Percentiles rank a stretch among this genome's conserved stretches.
Evolutionary conservation across 2,329 filamentous ascomycete species (phyloP).

Genomic region (Pseudocercospora pini-densiflorae): DNA sequence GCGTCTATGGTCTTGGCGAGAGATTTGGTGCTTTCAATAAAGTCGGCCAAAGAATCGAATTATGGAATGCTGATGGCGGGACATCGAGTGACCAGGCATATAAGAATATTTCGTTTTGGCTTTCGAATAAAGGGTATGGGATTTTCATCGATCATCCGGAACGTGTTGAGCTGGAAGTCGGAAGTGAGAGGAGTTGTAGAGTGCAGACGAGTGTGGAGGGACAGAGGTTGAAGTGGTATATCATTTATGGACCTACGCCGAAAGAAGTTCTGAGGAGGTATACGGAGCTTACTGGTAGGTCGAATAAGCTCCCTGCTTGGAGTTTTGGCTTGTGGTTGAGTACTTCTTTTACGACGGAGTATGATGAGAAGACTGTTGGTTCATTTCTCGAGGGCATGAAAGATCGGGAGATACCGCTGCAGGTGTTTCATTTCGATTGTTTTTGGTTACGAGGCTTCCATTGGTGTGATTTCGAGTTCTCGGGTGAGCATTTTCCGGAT

Average conservation of each 20-base stretch:
- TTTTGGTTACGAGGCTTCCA: slow-evolving; percentile 79
- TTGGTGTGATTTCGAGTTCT: slow-evolving; percentile 77
- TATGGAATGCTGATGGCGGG: slow-evolving; percentile 67
- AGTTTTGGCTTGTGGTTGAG: slow-evolving; percentile 78
- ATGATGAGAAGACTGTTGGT: slow-evolving; percentile 70
- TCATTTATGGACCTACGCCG: slow-evolving; percentile 72
- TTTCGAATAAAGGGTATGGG: slow-evolving; percentile 75
- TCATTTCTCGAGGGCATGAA: slow-evolving; percentile 72
- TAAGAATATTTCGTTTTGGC: slow-evolving; percentile 73
- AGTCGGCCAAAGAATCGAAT: slow-evolving; percentile 69
- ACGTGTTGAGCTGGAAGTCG: slow-evolving; percentile 72
- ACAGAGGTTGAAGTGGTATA: slow-evolving; percentile 73
- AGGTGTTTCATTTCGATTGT: slow-evolving; percentile 77
- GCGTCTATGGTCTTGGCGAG: slow-evolving; percentile 75
- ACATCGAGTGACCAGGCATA: slow-evolving; percentile 73
- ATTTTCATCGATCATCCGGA: slow-evolving; percentile 75
- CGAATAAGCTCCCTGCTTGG: slow-evolving; percentile 71
- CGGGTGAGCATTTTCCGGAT: slow-evolving; percentile 70
- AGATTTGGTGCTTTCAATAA: slow-evolving; percentile 78
- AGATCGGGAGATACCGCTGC: slow-evolving; percentile 65
- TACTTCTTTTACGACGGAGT: slow-evolving; percentile 75
- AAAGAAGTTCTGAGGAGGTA: slow-evolving; percentile 74
- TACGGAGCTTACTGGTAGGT: slow-evolving; percentile 67
- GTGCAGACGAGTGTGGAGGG: slow-evolving; percentile 72
- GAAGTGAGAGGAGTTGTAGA: slow-evolving; percentile 72